Conservation (phyloP, 768 basidiomycete genomes). For the Lentinula sp. region DNA sequence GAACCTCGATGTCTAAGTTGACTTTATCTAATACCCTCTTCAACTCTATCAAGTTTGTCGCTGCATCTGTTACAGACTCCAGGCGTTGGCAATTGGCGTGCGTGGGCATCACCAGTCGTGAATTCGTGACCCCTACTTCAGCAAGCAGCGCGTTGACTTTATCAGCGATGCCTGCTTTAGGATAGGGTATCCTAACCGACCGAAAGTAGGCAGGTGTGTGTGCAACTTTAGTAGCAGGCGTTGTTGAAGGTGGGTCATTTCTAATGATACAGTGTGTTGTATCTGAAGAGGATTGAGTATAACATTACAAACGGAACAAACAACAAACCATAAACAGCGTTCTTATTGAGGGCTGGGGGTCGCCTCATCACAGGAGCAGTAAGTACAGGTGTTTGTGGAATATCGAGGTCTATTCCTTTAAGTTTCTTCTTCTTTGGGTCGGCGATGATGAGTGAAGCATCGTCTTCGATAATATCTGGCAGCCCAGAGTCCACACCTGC, state of each 20-base stretch:
- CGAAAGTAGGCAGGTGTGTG: slow-evolving; percentile 81
- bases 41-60: slow-evolving; percentile 74
- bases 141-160: slow-evolving; percentile 73
- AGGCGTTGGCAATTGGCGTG: slow-evolving; percentile 69
- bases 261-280: slow-evolving; percentile 69
- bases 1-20: slow-evolving; percentile 76
- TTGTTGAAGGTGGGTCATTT: slow-evolving; percentile 46
- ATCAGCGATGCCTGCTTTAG: slow-evolving; percentile 67
- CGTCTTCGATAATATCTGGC: slow-evolving; percentile 68
- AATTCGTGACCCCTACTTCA: slow-evolving; percentile 70
- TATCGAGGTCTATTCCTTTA: slow-evolving; percentile 34
- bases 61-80: slow-evolving; percentile 68
- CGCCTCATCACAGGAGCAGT: slow-evolving; percentile 30
- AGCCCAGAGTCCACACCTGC: slow-evolving; percentile 86
- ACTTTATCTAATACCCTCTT: slow-evolving; percentile 84
- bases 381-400: slow-evolving; percentile 42
- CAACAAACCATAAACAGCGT: slow-evolving; percentile 52
- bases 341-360: slow-evolving; percentile 44
- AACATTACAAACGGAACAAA: background rate
- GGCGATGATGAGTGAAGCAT: slow-evolving; percentile 40
- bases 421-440: slow-evolving; percentile 56
- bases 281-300: slow-evolving; percentile 33
- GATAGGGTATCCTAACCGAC: slow-evolving; percentile 76
- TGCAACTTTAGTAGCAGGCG: slow-evolving; percentile 65
- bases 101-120: slow-evolving; percentile 92